Evolutionary conservation across 2,329 filamentous ascomycete species (phyloP).

Genomic region (Beauveria caledonica): DNA sequence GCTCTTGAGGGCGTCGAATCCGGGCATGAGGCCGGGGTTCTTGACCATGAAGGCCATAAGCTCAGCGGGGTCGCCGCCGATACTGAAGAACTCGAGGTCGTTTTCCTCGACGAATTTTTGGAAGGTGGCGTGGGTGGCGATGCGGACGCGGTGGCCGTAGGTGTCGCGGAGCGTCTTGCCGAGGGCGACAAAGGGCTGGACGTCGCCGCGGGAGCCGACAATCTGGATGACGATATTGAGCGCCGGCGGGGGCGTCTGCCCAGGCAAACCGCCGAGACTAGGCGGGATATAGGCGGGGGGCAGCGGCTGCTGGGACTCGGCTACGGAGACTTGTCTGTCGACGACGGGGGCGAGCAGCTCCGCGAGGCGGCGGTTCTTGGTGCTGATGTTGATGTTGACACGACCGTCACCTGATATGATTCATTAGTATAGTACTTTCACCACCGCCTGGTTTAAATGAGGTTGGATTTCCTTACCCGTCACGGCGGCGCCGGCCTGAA

Average conservation of each 20-base stretch:
- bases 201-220: slow-evolving; percentile 65
- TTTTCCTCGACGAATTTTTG: slow-evolving; percentile 60
- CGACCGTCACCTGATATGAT: slow-evolving; percentile 56
- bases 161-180: slow-evolving; percentile 55
- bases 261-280: slow-evolving; percentile 57
- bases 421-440: background rate
- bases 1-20: slow-evolving; percentile 64
- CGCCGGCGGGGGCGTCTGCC: slow-evolving; percentile 42
- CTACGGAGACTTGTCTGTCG: slow-evolving; percentile 44
- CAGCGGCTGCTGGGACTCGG: slow-evolving; percentile 32
- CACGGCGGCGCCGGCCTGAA: slow-evolving; percentile 53
- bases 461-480: slow-evolving; percentile 32
- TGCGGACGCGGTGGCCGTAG: slow-evolving; percentile 62
- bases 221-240: slow-evolving; percentile 69
- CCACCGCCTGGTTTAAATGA: too few relatives aligned
- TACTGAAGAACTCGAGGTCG: slow-evolving; percentile 66
- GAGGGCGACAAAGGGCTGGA: slow-evolving; percentile 67
- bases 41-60: slow-evolving; percentile 90
- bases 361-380: slow-evolving; percentile 57
- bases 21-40: slow-evolving; percentile 78
- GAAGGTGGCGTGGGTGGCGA: slow-evolving; percentile 67
- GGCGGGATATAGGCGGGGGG: slow-evolving; percentile 65
- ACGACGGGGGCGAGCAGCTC: slow-evolving; percentile 60
- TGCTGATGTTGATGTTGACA: slow-evolving; percentile 71
- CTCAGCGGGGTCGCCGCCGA: slow-evolving; percentile 67